These are phyloP conservation scores for Nakaseomyces bracarensis DNA, from an alignment of 1,139 yeast genomes.

Conservation along the genomic window DNA sequence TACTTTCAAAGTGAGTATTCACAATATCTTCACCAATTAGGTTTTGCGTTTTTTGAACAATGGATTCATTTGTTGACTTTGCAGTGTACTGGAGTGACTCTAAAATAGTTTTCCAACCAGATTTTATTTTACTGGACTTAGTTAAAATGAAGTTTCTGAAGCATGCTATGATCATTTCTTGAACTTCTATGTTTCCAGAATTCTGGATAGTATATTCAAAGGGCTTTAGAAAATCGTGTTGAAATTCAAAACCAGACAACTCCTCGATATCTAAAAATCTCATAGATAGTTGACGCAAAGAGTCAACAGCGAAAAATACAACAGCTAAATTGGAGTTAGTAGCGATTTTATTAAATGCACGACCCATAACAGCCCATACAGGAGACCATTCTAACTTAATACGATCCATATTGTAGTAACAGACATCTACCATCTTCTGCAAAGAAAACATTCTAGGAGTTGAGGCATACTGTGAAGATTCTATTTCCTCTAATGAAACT, in stretches of 20 bases:
- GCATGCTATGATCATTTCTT: conserved; percentile 87
- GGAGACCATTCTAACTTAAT: conserved; percentile 96
- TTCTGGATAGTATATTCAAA: conserved; percentile 71
- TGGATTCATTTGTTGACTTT: conserved; percentile 37
- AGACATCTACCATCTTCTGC: conserved; percentile 93
- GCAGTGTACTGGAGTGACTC: conserved; percentile 49
- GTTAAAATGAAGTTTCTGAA: conserved; percentile 77
- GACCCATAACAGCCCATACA: conserved; percentile 90
- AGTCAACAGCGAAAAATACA: conserved; percentile 86
- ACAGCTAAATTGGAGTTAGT: conserved; percentile 67
- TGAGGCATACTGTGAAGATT: conserved; percentile 70
- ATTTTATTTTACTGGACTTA: conserved; percentile 64
- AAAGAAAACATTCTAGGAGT: conserved; percentile 88
- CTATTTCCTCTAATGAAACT: conserved; percentile 86
- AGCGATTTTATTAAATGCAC: conserved; percentile 78
- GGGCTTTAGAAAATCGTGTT: conserved; percentile 86
- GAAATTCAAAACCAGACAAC: conserved; percentile 90
- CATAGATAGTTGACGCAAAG: conserved; percentile 85
- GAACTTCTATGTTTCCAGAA: conserved; percentile 62
- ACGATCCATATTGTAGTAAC: conserved; percentile 95
- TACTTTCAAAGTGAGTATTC: conserved; percentile 52
- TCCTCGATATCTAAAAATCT: conserved; percentile 91
- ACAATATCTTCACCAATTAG: conserved; percentile 53
- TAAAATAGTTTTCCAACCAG: conserved; percentile 93
- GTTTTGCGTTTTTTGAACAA: conserved; percentile 57